Evolutionary conservation across 1,284 basidiomycete genomes (phyloP).

Genomic region (Bondarzewia mesenterica): DNA sequence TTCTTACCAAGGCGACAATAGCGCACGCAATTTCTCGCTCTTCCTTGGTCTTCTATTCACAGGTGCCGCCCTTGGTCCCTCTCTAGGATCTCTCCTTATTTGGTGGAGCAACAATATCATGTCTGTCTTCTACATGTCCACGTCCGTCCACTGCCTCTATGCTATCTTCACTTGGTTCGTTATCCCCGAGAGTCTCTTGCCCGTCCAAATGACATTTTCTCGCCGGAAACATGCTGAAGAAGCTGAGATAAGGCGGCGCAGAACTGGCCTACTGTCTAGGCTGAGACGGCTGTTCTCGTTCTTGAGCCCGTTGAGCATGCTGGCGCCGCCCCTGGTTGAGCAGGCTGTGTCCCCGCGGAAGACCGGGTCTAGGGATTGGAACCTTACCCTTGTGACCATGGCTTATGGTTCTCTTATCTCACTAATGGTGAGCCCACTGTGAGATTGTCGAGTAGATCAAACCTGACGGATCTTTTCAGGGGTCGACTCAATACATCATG

Average conservation of each 20-base stretch:
- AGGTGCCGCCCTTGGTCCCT: conserved; percentile 71
- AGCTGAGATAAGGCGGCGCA: conserved; percentile 10
- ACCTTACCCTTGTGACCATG: conserved; percentile 47
- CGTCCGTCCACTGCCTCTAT: conserved; percentile 41
- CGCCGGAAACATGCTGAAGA: conserved; percentile 26
- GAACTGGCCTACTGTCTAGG: conserved; percentile 14
- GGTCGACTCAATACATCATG: conserved; percentile 52
- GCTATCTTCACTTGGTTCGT: conserved; percentile 45
- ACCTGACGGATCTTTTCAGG: conserved; percentile 31
- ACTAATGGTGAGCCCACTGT: conserved; percentile 38
- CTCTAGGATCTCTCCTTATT: conserved; percentile 62
- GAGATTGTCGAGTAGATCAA: neutral
- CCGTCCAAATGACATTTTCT: conserved; percentile 27
- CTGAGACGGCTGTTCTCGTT: conserved; percentile 42
- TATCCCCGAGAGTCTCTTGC: conserved; percentile 69
- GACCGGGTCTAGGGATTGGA: conserved; percentile 52
- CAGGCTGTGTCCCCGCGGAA: conserved; percentile 29
- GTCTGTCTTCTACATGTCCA: conserved; percentile 65
- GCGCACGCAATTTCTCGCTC: conserved; percentile 57
- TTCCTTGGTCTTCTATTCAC: conserved; percentile 52
- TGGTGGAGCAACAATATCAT: conserved; percentile 48
- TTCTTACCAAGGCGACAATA: conserved; percentile 7
- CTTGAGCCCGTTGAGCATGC: conserved; percentile 57
- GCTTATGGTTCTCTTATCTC: conserved; percentile 47
- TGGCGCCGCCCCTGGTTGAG: conserved; percentile 40